These are phyloP conservation scores for Lipomyces anomalus DNA, from an alignment of 805 yeast genomes.

Conservation along the genomic window DNA sequence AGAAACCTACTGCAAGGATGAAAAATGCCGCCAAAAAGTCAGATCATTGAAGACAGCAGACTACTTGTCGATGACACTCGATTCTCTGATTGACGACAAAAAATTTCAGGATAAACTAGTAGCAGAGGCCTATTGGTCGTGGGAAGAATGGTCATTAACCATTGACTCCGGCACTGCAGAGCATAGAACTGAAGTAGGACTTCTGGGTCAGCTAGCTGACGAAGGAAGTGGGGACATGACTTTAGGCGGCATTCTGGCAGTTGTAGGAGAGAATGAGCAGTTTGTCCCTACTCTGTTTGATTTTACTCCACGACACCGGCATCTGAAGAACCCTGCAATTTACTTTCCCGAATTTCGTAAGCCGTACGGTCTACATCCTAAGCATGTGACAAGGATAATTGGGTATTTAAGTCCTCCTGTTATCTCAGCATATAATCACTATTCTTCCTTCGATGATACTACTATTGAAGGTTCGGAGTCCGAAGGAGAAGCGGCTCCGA, in stretches of 20 bases:
- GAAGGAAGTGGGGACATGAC: conserved; percentile 17
- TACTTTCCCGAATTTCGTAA: conserved; percentile 15
- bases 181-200: conserved; percentile 16
- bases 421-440: conserved; percentile 8
- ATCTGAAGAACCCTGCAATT: conserved; percentile 4
- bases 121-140: conserved; percentile 18
- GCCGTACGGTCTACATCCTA: conserved; percentile 23
- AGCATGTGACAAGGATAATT: conserved; percentile 12
- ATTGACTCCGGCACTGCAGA: conserved; percentile 1
- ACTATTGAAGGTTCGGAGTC: conserved; percentile 8
- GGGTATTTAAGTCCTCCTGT: conserved; percentile 18
- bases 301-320: conserved; percentile 16
- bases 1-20: conserved; percentile 3
- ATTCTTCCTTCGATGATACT: conserved; percentile 13
- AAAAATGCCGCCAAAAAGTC: not conserved
- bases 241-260: conserved; percentile 23
- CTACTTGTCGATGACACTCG: conserved; percentile 10
- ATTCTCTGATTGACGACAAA: conserved; percentile 3
- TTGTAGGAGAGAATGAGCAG: conserved; percentile 21
- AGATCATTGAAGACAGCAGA: conserved; percentile 5
- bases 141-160: conserved; percentile 16
- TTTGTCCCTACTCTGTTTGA: conserved; percentile 23
- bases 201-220: conserved; percentile 14
- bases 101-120: conserved; percentile 7
- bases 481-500: not conserved